Conservation (phyloP, 192 early-diverging fungal species). For the Allomyces javanicus region DNA sequence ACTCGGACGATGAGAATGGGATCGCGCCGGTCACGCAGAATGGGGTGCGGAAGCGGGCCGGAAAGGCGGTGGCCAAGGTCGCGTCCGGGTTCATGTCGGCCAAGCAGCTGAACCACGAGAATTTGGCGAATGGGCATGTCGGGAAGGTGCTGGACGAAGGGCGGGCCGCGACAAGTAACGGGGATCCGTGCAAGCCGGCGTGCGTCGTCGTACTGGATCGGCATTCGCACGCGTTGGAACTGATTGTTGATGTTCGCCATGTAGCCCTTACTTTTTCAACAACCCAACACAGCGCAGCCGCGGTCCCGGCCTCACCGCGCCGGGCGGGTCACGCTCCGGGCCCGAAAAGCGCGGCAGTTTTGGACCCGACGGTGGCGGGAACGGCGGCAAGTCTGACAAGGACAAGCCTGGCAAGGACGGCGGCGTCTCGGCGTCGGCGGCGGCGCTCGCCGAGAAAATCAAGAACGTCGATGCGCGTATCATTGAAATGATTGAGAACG, state of each 20-base stretch:
- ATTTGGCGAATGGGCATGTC: not conserved
- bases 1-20: no score
- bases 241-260: not conserved
- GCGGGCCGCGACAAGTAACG: not conserved
- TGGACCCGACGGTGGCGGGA: not conserved
- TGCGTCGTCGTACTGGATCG: not conserved
- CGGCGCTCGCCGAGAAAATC: conserved; percentile 43
- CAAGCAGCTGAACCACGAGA: not conserved
- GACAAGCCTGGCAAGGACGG: not conserved
- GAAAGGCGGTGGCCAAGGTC: no score
- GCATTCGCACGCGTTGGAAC: not conserved
- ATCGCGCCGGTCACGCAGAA: no score
- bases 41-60: no score
- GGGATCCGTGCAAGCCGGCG: not conserved
- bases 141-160: not conserved
- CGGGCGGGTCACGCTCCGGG: not conserved
- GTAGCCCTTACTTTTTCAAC: not conserved
- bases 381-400: conserved; percentile 1
- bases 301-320: no score
- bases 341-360: not conserved
- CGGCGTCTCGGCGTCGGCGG: conserved; percentile 7
- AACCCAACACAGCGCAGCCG: no score
- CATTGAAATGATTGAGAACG: conserved; percentile 74
- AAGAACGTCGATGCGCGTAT: conserved; percentile 71
- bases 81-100: not conserved